Base-by-base conservation (phyloP, 2,329 filamentous ascomycete genomes). In the Colletotrichum noveboracense region DNA sequence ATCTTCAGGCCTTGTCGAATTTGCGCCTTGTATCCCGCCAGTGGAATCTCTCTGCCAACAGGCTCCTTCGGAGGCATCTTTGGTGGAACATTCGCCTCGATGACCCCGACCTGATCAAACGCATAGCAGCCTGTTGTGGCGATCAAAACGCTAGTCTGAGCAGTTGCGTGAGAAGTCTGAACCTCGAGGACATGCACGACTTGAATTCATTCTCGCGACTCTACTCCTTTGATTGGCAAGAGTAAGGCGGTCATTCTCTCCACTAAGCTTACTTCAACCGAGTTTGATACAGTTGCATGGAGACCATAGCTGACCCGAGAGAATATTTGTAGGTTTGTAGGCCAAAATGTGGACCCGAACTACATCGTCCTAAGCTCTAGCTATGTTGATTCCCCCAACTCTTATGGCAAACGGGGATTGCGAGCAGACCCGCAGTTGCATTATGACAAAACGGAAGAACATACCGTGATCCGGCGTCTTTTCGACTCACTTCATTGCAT, bases 81-180 rank as follows among this genome's bases (percentile, higher is more conserved):
- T 55, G 36, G 52, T 75, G 72, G 72, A 52, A 24, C 28, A 14
- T 75, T 6, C 34, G 26, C 13, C 34, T 75, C 13, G 68, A 75
- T n/a, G 21, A 36, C 43, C n/a, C 16, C 10, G 7, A 28, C 34
- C 2, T 36, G 65, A 8, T 34, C 16, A n/a, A 28, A 30, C 60
- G 26, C 26, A 7, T 58, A 4, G 5, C 34, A 14, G n/a, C 21
- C 18, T 30, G 48, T 16, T 67, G 24, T 14, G 48, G 43, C 18
- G 24, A 7, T 21, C 4, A 18, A 5, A 26, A 34, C 8, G 48
- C 16, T 5, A 64, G 24, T 14, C 10, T 26, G 12, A 14, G 34
- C 7, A 16, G 4, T 14, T 58, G 1, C 6, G 36, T 60, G 24
- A 66, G 18, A 24, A 58, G 24, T 21, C 24, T 66, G 12, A 56